phyloP scores from a whole-genome alignment of 768 basidiomycete genomes.

The Cystobasidium ongulense region DNA sequence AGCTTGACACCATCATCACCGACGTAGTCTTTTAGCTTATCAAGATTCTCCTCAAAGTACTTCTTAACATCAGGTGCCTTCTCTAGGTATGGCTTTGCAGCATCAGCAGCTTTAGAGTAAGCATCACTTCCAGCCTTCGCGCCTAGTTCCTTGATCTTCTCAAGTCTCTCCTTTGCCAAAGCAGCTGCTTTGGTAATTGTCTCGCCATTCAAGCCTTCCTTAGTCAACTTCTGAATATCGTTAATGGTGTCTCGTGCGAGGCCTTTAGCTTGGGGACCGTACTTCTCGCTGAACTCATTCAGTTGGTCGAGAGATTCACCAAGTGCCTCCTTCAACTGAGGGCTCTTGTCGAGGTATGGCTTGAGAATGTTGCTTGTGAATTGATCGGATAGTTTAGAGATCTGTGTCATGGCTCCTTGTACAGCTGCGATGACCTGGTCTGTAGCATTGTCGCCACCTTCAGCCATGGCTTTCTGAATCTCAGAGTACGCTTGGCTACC shows the following conservation, averaged over 20 bases:
- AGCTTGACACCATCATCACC: conserved; percentile 41
- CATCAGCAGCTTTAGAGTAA: conserved; percentile 34
- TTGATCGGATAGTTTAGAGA: conserved; percentile 36
- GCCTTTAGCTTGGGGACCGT: conserved; percentile 40
- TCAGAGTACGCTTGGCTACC: conserved; percentile 36
- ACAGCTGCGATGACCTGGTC: conserved; percentile 36
- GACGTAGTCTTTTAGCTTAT: conserved; percentile 35
- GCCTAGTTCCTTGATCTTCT: conserved; percentile 35
- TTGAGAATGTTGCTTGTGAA: conserved; percentile 33
- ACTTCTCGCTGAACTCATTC: conserved; percentile 38
- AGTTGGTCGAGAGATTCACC: conserved; percentile 35
- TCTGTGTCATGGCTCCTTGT: conserved; percentile 29
- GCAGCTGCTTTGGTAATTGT: conserved; percentile 34
- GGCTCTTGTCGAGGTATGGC: conserved; percentile 37
- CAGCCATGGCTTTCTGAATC: conserved; percentile 32
- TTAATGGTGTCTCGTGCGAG: conserved; percentile 37
- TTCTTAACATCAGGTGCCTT: conserved; percentile 41
- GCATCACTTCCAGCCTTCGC: conserved; percentile 37
- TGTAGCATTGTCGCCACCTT: conserved; percentile 33
- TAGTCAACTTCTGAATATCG: conserved; percentile 33
- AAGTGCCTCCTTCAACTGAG: conserved; percentile 37
- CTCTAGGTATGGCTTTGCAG: conserved; percentile 37
- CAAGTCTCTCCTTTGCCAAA: conserved; percentile 37
- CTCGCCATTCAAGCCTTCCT: conserved; percentile 39
- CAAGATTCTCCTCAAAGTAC: conserved; percentile 37